Evolutionary conservation across 1,284 basidiomycete genomes (phyloP).

Genomic region (Cryptococcus sp.): DNA sequence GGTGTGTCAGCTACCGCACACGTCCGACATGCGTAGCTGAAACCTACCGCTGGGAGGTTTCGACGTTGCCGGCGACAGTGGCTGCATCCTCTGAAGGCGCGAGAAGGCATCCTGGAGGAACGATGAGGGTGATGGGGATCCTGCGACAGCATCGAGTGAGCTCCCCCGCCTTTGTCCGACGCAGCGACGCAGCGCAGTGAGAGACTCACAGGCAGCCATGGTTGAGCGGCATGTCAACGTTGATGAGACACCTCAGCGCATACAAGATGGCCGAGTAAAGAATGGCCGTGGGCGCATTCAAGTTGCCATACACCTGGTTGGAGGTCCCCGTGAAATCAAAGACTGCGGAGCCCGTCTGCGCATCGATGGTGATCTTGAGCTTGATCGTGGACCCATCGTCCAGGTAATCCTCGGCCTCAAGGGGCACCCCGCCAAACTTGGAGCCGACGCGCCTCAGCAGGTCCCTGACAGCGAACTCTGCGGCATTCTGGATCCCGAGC

Average conservation of each 20-base stretch:
- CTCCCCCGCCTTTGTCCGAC: no score
- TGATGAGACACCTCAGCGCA: slow-evolving; percentile 84
- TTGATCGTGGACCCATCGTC: slow-evolving; percentile 36
- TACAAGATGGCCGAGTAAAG: slow-evolving; percentile 93
- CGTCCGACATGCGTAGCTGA: no score
- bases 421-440: slow-evolving; percentile 63
- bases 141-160: not conserved
- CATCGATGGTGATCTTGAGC: slow-evolving; percentile 75
- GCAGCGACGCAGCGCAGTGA: slow-evolving; percentile 76
- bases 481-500: slow-evolving; percentile 83
- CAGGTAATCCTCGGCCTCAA: slow-evolving; percentile 53
- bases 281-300: slow-evolving; percentile 67
- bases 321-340: slow-evolving; percentile 88
- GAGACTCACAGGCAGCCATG: slow-evolving; percentile 54
- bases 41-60: slow-evolving; percentile 67
- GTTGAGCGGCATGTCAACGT: slow-evolving; percentile 72
- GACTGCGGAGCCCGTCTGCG: slow-evolving; percentile 69
- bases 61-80: slow-evolving; percentile 60
- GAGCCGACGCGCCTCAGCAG: slow-evolving; percentile 73
- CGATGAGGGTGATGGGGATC: slow-evolving; percentile 63
- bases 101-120: slow-evolving; percentile 78
- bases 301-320: slow-evolving; percentile 61
- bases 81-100: slow-evolving; percentile 68
- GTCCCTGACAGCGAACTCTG: slow-evolving; percentile 81
- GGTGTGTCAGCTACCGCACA: no score